Conservation (phyloP, 2,329 filamentous ascomycete genomes). For the Fusarium xylarioides region DNA sequence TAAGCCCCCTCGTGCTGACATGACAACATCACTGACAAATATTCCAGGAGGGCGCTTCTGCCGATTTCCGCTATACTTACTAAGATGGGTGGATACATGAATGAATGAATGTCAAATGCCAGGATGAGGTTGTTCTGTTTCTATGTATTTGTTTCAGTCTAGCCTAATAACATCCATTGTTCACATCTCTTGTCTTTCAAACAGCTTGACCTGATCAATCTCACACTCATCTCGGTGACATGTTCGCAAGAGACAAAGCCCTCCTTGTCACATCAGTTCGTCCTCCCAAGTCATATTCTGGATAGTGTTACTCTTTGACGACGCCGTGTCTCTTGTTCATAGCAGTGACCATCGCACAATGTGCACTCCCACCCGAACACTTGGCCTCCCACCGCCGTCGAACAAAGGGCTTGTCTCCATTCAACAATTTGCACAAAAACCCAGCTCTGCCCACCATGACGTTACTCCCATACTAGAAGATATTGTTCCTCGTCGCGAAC, state of each 20-base stretch:
- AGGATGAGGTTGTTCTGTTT: not conserved
- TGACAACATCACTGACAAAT: constrained; percentile 19
- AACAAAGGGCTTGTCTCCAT: constrained; percentile 9
- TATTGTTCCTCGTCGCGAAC: not conserved
- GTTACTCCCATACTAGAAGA: not conserved
- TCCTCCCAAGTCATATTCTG: constrained; percentile 14
- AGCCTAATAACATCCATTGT: constrained; percentile 14
- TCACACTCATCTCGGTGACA: constrained; percentile 21
- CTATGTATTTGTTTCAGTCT: constrained; percentile 12
- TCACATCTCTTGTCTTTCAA: not conserved
- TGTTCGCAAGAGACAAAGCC: constrained; percentile 10
- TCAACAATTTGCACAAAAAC: constrained; percentile 1
- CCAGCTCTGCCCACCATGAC: not conserved
- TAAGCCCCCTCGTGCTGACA: constrained; percentile 14
- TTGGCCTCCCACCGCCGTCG: not conserved
- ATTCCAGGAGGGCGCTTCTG: constrained; percentile 39
- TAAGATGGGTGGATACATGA: constrained; percentile 21
- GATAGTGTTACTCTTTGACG: constrained; percentile 29
- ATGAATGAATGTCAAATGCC: not conserved
- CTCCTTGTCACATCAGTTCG: constrained; percentile 15
- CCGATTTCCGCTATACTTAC: constrained; percentile 50
- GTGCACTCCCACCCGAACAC: constrained; percentile 23
- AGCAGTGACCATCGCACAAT: constrained; percentile 28
- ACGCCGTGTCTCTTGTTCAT: constrained; percentile 32
- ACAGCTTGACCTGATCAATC: not conserved